These are phyloP conservation scores for Starmerella floris DNA, from an alignment of 805 yeast species.

Conservation along the genomic window DNA sequence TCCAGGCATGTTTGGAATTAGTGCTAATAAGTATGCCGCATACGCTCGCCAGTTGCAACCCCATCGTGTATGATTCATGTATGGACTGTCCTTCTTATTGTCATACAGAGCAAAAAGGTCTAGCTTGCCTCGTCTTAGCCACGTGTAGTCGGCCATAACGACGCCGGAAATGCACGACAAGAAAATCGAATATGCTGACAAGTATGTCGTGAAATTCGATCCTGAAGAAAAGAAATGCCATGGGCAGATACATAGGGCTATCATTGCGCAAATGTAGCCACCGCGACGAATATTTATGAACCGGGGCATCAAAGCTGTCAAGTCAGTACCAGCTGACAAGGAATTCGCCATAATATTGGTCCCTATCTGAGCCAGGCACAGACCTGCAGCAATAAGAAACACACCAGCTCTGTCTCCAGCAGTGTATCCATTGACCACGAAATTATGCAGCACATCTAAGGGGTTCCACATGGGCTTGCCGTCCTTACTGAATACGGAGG, in stretches of 20 bases:
- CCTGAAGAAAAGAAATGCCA: conserved; percentile 66
- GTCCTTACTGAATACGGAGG: conserved; percentile 37
- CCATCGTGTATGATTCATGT: conserved; percentile 41
- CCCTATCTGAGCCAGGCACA: conserved; percentile 40
- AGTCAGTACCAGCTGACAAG: conserved; percentile 38
- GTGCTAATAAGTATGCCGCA: conserved; percentile 66
- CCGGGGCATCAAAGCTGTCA: conserved; percentile 36
- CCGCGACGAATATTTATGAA: conserved; percentile 59
- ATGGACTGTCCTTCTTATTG: conserved; percentile 34
- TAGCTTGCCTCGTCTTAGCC: conserved; percentile 61
- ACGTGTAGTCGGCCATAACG: conserved; percentile 41
- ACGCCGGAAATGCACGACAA: conserved; percentile 75
- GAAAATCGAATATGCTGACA: conserved; percentile 72
- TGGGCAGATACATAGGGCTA: conserved; percentile 64
- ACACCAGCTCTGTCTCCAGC: conserved; percentile 62
- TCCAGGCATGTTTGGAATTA: conserved; percentile 73
- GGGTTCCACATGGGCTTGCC: conserved; percentile 75
- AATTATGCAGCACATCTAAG: conserved; percentile 54
- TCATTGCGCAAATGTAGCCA: conserved; percentile 57
- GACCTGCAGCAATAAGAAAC: conserved; percentile 55
- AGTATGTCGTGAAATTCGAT: conserved; percentile 62
- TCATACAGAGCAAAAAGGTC: conserved; percentile 52
- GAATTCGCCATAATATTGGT: conserved; percentile 39
- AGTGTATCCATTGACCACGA: conserved; percentile 31
- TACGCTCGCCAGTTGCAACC: conserved; percentile 81